These are phyloP conservation scores for Austroboletus niveus DNA, from an alignment of 1,284 basidiomycete genomes.

Conservation along the genomic window DNA sequence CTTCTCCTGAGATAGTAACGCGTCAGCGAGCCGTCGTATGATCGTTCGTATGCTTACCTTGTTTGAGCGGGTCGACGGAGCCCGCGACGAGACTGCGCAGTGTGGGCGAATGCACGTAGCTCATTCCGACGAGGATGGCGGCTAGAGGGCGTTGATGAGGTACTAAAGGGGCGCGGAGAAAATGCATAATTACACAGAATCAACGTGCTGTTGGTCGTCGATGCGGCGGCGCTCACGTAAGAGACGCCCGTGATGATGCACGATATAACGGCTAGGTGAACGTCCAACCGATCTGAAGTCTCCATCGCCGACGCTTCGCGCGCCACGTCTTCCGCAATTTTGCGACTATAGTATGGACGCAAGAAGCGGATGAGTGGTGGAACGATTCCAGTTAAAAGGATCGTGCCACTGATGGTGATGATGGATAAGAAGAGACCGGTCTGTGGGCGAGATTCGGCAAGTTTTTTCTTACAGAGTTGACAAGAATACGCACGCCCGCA, in stretches of 20 bases:
- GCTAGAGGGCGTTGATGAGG: not conserved
- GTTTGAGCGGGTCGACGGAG: not conserved
- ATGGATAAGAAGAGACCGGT: constrained; percentile 26
- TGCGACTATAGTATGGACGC: constrained; percentile 19
- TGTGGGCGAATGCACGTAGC: not conserved
- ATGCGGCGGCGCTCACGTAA: constrained; percentile 17
- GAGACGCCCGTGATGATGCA: constrained; percentile 19
- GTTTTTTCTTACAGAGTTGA: too few relatives aligned
- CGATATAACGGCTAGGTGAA: constrained; percentile 28
- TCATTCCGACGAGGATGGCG: not conserved
- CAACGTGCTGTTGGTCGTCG: constrained; percentile 8
- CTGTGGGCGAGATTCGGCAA: constrained; percentile 5
- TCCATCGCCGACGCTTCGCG: constrained; percentile 5
- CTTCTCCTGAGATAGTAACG: not conserved
- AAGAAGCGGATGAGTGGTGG: constrained; percentile 20
- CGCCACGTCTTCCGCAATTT: not conserved
- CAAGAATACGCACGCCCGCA: constrained; percentile 15
- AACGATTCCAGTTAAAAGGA: constrained; percentile 13
- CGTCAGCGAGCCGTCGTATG: not conserved
- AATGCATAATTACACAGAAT: constrained; percentile 14
- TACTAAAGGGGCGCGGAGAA: not conserved
- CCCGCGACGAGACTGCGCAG: not conserved
- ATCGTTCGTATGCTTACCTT: not conserved
- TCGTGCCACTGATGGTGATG: constrained; percentile 7
- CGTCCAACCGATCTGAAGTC: constrained; percentile 31